Evolutionary conservation across 75 land plant species (phyloP).

Genomic region (Larix kaempferi): DNA sequence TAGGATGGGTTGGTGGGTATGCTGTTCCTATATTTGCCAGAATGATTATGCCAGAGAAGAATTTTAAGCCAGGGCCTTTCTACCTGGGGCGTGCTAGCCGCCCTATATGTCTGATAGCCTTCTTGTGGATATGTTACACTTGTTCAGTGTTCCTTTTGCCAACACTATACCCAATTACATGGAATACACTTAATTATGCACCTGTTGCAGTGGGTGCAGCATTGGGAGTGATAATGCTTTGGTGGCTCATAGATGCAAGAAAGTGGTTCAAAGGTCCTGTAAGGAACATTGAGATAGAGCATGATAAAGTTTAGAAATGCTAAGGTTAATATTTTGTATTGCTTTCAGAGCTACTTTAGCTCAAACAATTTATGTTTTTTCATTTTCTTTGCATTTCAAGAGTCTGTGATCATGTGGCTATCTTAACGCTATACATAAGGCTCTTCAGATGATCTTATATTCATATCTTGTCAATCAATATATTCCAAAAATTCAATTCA

Average conservation of each 20-base stretch:
- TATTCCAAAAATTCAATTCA: not conserved
- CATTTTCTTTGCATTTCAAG: not conserved
- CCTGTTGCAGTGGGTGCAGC: constrained; percentile 69
- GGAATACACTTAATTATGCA: constrained; percentile 72
- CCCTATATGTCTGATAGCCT: constrained; percentile 65
- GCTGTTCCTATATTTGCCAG: constrained; percentile 92
- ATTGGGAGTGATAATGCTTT: constrained; percentile 54
- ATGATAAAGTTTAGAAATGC: constrained; percentile 23
- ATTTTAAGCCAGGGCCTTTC: constrained; percentile 81
- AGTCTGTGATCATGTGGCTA: not conserved
- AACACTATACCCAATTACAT: constrained; percentile 63
- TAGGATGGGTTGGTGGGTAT: constrained; percentile 95
- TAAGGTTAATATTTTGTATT: not conserved
- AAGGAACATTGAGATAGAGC: constrained; percentile 52
- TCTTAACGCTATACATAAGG: not conserved
- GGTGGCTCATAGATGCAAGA: constrained; percentile 90
- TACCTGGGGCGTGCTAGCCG: constrained; percentile 74
- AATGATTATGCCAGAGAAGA: constrained; percentile 59
- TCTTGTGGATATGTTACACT: constrained; percentile 89
- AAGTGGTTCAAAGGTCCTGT: constrained; percentile 93
- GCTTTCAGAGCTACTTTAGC: not conserved
- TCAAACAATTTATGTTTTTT: not conserved
- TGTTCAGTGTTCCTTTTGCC: constrained; percentile 80
- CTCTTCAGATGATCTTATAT: not conserved
- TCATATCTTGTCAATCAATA: not conserved